Evolutionary conservation across 345 rosid genomes (phyloP), one percentile per base, ranked within the genome.

Genomic region (Leavenworthia alabamica): DNA sequence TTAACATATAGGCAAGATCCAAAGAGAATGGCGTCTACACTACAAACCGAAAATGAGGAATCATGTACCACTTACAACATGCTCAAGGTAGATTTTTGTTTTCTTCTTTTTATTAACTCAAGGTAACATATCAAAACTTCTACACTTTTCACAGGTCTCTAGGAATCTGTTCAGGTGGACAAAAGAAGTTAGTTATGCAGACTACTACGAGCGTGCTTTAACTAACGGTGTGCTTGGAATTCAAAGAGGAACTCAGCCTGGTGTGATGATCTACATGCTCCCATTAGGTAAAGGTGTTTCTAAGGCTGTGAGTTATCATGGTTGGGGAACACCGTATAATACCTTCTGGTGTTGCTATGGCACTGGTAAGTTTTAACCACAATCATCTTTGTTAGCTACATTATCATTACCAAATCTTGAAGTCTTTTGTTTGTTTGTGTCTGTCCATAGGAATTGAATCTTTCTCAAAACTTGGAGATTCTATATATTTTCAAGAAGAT

Each of bases 311-410:
- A 82, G 83, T 78, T 65, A 67, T 66, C 99, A 89, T 51, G 79
- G 86, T 51, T 93, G 99, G 99, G 99, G 96, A 75, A 81, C 86
- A 59, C 77, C 72, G 17, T 75, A 73, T 41, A 40, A 71, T 42
- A 45, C 90, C n/a, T 93, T 93, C 67, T 93, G 99, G 99, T 93
- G 99, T 80, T 93, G 97, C 72, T 93, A 93, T 77, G 97, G 96
- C 62, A 89, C 97, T 76, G 98, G 98, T 88, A 27, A 33, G 0
- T 17, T 28, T 44, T 14, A 26, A 51, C 48, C 62, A 12, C 27
- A 49, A 26, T 42, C 61, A 41, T 50, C 46, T 56, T n/a, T 0
- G 33, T 28, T 48, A 31, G 7, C 29, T 10, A 12, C 33, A 14
- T 10, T 29, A 13, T 28, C 15, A 13, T 4, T 45, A 56, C 15